A percentile compares a stretch with the other conserved stretches of the same genome.
phyloP scores from a whole-genome alignment of 2,329 filamentous ascomycete species.

The Alternaria solani region DNA sequence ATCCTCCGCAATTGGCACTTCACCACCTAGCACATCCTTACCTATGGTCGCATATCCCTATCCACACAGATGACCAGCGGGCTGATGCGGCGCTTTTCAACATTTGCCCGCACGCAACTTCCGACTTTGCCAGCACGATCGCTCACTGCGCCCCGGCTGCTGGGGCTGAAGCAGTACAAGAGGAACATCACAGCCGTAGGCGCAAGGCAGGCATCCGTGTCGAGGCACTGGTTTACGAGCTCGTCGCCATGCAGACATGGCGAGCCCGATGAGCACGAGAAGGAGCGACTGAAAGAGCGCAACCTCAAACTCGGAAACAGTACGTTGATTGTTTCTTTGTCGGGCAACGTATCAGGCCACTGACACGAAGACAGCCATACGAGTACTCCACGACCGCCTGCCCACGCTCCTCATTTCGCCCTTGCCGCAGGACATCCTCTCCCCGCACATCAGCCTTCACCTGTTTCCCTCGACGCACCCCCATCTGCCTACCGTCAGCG shows the following conservation, averaged over 20 bases:
- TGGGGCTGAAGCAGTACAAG: slow-evolving; percentile 45
- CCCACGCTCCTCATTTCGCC: slow-evolving; percentile 68
- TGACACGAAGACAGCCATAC: slow-evolving; percentile 58
- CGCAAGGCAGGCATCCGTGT: slow-evolving; percentile 41
- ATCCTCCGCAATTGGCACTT: slow-evolving; percentile 8
- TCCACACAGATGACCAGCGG: slow-evolving; percentile 52
- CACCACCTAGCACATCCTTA: slow-evolving; percentile 13
- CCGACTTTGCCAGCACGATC: slow-evolving; percentile 27
- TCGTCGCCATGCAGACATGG: slow-evolving; percentile 40
- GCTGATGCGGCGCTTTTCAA: slow-evolving; percentile 58
- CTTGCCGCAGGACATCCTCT: slow-evolving; percentile 68
- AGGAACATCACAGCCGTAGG: slow-evolving; percentile 44
- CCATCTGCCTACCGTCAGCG: slow-evolving; percentile 90
- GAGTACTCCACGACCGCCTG: slow-evolving; percentile 68
- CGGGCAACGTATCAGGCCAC: background rate
- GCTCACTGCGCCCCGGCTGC: slow-evolving; percentile 37
- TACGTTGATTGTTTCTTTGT: slow-evolving; percentile 45
- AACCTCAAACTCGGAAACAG: slow-evolving; percentile 69
- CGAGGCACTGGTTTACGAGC: slow-evolving; percentile 57
- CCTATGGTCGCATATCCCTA: slow-evolving; percentile 43
- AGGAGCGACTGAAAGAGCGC: slow-evolving; percentile 65
- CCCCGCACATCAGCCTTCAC: slow-evolving; percentile 68
- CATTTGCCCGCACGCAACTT: slow-evolving; percentile 50
- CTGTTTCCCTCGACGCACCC: slow-evolving; percentile 79
- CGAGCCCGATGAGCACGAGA: slow-evolving; percentile 47